These are phyloP conservation scores for Trichopus zeylanicus DNA, from an alignment of 116 monocot species.

Conservation along the genomic window DNA sequence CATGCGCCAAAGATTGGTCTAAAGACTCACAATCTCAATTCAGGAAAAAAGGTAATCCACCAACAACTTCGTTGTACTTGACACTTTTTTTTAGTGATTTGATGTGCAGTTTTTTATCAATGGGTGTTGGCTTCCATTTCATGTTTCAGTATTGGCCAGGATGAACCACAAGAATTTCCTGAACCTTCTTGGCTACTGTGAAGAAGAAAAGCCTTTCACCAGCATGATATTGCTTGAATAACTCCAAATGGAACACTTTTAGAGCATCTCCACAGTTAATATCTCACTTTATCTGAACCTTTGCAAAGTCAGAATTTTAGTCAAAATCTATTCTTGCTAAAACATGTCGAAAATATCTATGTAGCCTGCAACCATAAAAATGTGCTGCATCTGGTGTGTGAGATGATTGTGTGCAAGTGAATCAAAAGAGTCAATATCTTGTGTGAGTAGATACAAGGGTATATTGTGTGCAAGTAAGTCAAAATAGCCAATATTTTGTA, in stretches of 20 bases:
- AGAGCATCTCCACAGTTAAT: constrained; percentile 75
- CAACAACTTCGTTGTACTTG: too few species aligned
- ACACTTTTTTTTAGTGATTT: neutral
- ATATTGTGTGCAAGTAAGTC: too few species aligned
- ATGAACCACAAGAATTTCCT: constrained; percentile 94
- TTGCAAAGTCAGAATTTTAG: neutral
- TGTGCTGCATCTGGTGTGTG: neutral
- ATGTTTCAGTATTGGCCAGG: constrained; percentile 66
- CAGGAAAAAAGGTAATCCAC: constrained; percentile 44
- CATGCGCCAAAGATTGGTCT: constrained; percentile 52
- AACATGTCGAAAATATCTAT: neutral
- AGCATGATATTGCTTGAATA: constrained; percentile 98
- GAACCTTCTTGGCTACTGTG: constrained; percentile 84
- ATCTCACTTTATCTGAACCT: neutral
- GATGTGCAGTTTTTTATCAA: constrained; percentile 2
- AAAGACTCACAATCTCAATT: constrained; percentile 36
- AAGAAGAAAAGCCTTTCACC: constrained; percentile 69
- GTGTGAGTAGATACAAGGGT: too few species aligned
- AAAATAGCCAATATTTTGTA: too few species aligned
- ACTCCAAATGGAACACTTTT: constrained; percentile 89
- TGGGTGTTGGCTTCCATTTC: constrained; percentile 10
- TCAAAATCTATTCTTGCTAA: neutral
- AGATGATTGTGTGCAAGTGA: too few species aligned
- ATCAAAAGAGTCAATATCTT: too few species aligned
- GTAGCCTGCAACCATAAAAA: neutral